phyloP scores from a whole-genome alignment of 495 filamentous ascomycete species.

The Opeltia flavorubescens region DNA sequence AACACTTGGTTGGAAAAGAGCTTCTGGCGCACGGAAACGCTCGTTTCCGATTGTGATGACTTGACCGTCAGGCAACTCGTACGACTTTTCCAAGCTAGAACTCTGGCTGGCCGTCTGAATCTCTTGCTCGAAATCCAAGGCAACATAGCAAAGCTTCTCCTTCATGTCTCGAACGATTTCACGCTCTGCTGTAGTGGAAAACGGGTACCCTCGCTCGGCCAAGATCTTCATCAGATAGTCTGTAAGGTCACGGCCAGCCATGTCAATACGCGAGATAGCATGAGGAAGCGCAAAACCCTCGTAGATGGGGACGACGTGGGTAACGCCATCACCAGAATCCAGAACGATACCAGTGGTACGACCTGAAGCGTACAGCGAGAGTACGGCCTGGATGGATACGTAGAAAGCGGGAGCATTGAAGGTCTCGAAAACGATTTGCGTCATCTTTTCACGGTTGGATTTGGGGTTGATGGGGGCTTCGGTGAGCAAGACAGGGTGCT shows the following conservation, averaged over 20 bases:
- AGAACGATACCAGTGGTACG: constrained; percentile 99
- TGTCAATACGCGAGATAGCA: constrained; percentile 98
- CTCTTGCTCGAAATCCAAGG: constrained; percentile 98
- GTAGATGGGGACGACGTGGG: constrained; percentile 99
- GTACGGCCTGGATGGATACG: constrained; percentile 98
- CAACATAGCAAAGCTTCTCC: constrained; percentile 99
- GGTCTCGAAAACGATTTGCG: constrained; percentile 99
- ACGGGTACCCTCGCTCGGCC: constrained; percentile 96
- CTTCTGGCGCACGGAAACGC: constrained; percentile 98
- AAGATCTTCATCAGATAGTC: constrained; percentile 99
- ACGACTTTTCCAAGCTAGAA: constrained; percentile 98
- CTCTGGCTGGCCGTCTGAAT: constrained; percentile 98
- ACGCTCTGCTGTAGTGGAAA: constrained; percentile 99
- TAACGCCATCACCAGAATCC: constrained; percentile 99
- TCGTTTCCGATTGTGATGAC: constrained; percentile 99
- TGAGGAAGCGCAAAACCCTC: constrained; percentile 99
- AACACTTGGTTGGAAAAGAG: constrained; percentile 97
- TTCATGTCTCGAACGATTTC: constrained; percentile 99
- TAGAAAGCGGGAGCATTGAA: constrained; percentile 99
- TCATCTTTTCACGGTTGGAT: constrained; percentile 99
- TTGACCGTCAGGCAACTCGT: constrained; percentile 98
- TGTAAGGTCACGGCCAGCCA: constrained; percentile 98
- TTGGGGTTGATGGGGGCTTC: constrained; percentile 99
- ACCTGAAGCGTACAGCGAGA: constrained; percentile 98
- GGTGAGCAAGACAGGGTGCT: constrained; percentile 98